Conservation (phyloP, 2,329 filamentous ascomycete species). For the Acephala macrosclerotiorum region DNA sequence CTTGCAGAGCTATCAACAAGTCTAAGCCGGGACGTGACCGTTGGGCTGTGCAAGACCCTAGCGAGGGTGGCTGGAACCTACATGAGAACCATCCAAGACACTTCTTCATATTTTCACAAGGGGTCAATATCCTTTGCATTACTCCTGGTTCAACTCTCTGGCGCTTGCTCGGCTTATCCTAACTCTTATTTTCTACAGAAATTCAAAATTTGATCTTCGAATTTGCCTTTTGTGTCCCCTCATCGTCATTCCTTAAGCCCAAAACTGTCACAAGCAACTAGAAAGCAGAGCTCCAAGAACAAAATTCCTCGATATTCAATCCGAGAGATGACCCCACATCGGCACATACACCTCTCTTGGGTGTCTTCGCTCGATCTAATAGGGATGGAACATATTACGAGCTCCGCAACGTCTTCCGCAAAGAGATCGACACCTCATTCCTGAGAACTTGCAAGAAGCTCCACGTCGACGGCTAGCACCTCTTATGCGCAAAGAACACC, state of each 20-base stretch:
- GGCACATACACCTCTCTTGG: not conserved
- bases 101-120: conserved; percentile 14
- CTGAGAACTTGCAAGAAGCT: not conserved
- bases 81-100: conserved; percentile 11
- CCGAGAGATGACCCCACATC: too few relatives aligned
- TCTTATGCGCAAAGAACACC: not conserved
- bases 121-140: too few relatives aligned
- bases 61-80: conserved; percentile 14
- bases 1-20: not conserved
- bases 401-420: not conserved
- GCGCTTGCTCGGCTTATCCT: too few relatives aligned
- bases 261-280: not conserved
- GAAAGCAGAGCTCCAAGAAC: not conserved
- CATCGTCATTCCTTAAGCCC: not conserved
- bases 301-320: not conserved
- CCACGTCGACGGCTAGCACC: not conserved
- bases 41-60: not conserved
- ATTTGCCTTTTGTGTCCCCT: not conserved
- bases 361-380: not conserved
- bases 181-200: conserved; percentile 16
- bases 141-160: too few relatives aligned
- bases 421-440: conserved; percentile 6
- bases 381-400: not conserved
- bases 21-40: not conserved
- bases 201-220: conserved; percentile 12